A percentile compares a stretch with the other conserved stretches of the same genome.
These are phyloP conservation scores for Candida tetrigidarum DNA, from an alignment of 1,139 yeast species.

Conservation along the genomic window DNA sequence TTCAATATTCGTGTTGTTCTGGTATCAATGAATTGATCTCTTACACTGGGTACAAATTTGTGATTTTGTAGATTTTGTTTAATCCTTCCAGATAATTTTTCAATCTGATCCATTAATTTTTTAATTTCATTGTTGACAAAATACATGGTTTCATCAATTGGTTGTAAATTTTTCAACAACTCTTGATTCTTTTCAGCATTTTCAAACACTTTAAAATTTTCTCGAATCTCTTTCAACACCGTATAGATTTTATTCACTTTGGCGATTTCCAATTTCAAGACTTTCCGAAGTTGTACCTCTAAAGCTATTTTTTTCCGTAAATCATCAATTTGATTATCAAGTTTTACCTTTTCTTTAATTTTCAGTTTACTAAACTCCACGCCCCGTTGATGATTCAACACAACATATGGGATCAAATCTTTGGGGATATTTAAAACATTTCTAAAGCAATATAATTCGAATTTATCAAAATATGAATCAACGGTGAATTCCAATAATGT, in stretches of 20 bases:
- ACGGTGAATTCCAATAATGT: constrained; percentile 75
- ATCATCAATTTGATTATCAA: constrained; percentile 40
- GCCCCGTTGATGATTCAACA: constrained; percentile 70
- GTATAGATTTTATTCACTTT: constrained; percentile 41
- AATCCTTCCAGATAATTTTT: constrained; percentile 30
- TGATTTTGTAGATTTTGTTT: constrained; percentile 20
- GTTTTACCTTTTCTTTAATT: constrained; percentile 21
- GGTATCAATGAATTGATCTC: constrained; percentile 31
- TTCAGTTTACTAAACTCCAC: constrained; percentile 35
- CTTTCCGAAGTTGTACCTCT: constrained; percentile 49
- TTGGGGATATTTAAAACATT: constrained; percentile 75
- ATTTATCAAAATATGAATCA: constrained; percentile 86
- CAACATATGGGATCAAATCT: constrained; percentile 66
- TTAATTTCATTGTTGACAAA: constrained; percentile 48
- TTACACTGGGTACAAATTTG: constrained; percentile 26
- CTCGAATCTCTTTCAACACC: constrained; percentile 29
- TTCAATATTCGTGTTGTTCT: constrained; percentile 6
- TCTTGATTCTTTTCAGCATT: constrained; percentile 24
- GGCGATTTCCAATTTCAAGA: constrained; percentile 42
- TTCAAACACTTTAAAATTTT: constrained; percentile 16
- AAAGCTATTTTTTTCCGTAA: constrained; percentile 46
- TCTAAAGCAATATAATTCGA: constrained; percentile 80
- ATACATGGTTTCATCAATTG: constrained; percentile 56
- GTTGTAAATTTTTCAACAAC: constrained; percentile 46
- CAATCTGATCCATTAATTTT: constrained; percentile 42